A percentile compares a stretch with the other conserved stretches of the same genome.
phyloP scores from a whole-genome alignment of 73 alveolate genomes.

The Paramecium sonneborni region DNA sequence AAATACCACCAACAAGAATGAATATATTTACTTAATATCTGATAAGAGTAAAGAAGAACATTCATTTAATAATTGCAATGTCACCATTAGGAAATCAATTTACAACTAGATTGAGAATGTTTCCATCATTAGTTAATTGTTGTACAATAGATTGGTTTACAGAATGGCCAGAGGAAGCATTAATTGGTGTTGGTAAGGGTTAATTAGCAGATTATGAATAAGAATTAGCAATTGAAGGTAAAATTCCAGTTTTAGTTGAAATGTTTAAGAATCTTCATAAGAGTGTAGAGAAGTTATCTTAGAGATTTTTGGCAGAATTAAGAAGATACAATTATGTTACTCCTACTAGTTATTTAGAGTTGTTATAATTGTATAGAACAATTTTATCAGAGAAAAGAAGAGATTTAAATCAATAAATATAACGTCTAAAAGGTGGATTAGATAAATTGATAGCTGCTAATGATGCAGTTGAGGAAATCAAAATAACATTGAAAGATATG shows the following conservation, averaged over 20 bases:
- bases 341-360: constrained; percentile 95
- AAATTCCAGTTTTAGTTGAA: constrained; percentile 70
- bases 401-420: constrained; percentile 83
- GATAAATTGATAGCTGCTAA: constrained; percentile 95
- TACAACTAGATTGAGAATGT: constrained; percentile 96
- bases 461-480: constrained; percentile 93
- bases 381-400: constrained; percentile 84
- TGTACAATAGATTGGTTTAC: constrained; percentile 99
- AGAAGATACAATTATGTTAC: constrained; percentile 89
- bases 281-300: constrained; percentile 77
- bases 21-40: constrained; percentile 74
- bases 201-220: constrained; percentile 76
- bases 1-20: constrained; percentile 65
- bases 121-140: constrained; percentile 97
- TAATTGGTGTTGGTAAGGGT: constrained; percentile 86
- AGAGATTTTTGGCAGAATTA: constrained; percentile 57
- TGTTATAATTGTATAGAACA: constrained; percentile 88
- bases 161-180: constrained; percentile 95
- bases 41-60: constrained; percentile 90
- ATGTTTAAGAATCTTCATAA: constrained; percentile 81
- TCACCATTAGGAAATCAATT: constrained; percentile 98
- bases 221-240: constrained; percentile 73
- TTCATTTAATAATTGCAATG: constrained; percentile 98
- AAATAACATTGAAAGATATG: constrained; percentile 91
- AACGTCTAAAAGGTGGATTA: constrained; percentile 92